Conservation (phyloP, 202 grass and related monocot species). For the Saccharum hybrid region DNA sequence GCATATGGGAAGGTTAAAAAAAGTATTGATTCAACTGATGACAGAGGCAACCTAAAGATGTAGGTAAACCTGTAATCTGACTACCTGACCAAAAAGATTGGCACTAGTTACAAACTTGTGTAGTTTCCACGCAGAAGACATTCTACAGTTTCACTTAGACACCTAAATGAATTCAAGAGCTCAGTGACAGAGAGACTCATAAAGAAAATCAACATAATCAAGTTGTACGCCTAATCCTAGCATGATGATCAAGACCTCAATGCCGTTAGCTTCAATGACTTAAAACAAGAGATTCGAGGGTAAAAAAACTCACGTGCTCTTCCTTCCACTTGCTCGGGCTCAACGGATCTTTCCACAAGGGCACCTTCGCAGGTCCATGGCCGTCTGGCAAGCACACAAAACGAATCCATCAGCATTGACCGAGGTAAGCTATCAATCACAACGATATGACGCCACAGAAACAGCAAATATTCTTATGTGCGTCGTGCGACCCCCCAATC, state of each 20-base stretch:
- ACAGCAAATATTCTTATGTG: background rate
- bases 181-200: background rate
- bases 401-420: slow-evolving; percentile 31
- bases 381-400: slow-evolving; percentile 52
- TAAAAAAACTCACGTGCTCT: slow-evolving; percentile 67
- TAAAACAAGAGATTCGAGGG: background rate
- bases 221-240: background rate
- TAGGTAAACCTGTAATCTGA: slow-evolving; percentile 23
- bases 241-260: background rate
- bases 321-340: slow-evolving; percentile 90
- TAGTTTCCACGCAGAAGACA: slow-evolving; percentile 1
- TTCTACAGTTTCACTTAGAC: background rate
- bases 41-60: background rate
- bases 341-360: slow-evolving; percentile 81
- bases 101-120: background rate
- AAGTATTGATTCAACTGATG: background rate
- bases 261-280: background rate
- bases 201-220: background rate
- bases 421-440: slow-evolving; percentile 8
- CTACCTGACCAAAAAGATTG: background rate
- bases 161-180: background rate
- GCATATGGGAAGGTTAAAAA: background rate
- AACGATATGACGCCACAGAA: background rate
- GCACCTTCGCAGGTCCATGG: slow-evolving; percentile 68
- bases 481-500: background rate